These are phyloP conservation scores for Psilocybe tampanensis DNA, from an alignment of 768 basidiomycete species.

Conservation along the genomic window DNA sequence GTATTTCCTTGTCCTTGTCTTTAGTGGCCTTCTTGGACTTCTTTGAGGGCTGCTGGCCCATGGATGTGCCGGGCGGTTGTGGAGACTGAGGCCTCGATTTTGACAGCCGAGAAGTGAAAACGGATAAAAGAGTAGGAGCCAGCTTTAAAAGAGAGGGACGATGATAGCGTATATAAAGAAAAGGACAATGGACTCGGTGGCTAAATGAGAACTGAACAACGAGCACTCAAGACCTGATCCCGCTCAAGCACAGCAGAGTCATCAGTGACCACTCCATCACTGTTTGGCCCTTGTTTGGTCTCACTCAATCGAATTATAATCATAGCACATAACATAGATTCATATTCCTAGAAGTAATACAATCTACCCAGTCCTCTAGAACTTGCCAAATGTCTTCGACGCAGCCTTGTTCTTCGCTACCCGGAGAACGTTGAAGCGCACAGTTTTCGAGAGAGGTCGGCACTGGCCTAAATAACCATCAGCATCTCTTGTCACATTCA, in stretches of 20 bases:
- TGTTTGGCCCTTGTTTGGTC: slow-evolving; percentile 39
- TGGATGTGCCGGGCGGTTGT: slow-evolving; percentile 58
- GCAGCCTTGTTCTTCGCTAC: slow-evolving; percentile 93
- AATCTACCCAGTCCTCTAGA: slow-evolving; percentile 45
- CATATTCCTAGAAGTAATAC: slow-evolving; percentile 30
- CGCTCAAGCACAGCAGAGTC: slow-evolving; percentile 17
- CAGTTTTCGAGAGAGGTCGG: slow-evolving; percentile 97
- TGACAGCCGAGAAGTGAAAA: slow-evolving; percentile 69
- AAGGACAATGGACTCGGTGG: slow-evolving; percentile 14
- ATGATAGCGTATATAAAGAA: slow-evolving; percentile 12
- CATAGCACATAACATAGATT: slow-evolving; percentile 23
- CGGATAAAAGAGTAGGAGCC: slow-evolving; percentile 83
- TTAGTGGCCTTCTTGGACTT: slow-evolving; percentile 72
- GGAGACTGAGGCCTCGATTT: slow-evolving; percentile 77
- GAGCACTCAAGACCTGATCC: slow-evolving; percentile 14
- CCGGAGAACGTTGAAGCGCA: slow-evolving; percentile 98
- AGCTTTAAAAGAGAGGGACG: slow-evolving; percentile 47
- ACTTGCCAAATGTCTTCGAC: slow-evolving; percentile 93
- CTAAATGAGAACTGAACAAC: slow-evolving; percentile 17
- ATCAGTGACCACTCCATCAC: slow-evolving; percentile 27
- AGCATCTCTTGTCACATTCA: too few species aligned
- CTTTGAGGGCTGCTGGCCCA: slow-evolving; percentile 88
- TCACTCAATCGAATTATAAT: slow-evolving; percentile 18
- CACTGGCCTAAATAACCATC: slow-evolving; percentile 75
- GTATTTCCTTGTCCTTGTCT: slow-evolving; percentile 64